Conservation (phyloP, 352 stramenopile species). For the Phytophthora megakarya region DNA sequence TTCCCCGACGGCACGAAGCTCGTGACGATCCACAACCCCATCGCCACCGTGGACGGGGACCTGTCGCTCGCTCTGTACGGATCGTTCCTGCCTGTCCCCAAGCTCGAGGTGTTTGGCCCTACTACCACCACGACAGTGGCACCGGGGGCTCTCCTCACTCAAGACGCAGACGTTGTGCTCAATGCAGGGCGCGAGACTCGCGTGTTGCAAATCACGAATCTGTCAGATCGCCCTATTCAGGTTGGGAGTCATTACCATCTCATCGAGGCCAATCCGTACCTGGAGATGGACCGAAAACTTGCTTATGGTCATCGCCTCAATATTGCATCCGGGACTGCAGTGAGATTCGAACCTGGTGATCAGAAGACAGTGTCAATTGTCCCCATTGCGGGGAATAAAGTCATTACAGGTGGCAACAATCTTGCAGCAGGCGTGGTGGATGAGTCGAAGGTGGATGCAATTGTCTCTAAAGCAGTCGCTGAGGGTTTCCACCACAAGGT, state of each 20-base stretch:
- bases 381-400: constrained; percentile 88
- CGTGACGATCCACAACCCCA: constrained; percentile 95
- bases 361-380: constrained; percentile 95
- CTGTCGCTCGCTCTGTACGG: constrained; percentile 93
- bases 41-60: constrained; percentile 89
- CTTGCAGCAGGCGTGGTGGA: constrained; percentile 85
- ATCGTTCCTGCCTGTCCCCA: constrained; percentile 93
- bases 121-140: constrained; percentile 17
- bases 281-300: constrained; percentile 94
- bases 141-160: constrained; percentile 68
- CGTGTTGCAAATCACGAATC: constrained; percentile 94
- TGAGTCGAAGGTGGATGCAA: constrained; percentile 52
- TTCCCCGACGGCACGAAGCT: constrained; percentile 98
- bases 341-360: constrained; percentile 97
- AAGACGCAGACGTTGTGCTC: constrained; percentile 74
- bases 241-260: constrained; percentile 97
- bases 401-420: constrained; percentile 90
- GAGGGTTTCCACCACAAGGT: constrained; percentile 70
- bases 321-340: constrained; percentile 91
- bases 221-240: constrained; percentile 94
- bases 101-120: constrained; percentile 66
- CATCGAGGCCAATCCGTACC: constrained; percentile 94
- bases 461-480: constrained; percentile 55
- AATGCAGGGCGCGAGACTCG: constrained; percentile 81
- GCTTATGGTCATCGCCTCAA: constrained; percentile 95